Evolutionary conservation across 305 asterid species (phyloP).

Genomic region (Lippia alba): DNA sequence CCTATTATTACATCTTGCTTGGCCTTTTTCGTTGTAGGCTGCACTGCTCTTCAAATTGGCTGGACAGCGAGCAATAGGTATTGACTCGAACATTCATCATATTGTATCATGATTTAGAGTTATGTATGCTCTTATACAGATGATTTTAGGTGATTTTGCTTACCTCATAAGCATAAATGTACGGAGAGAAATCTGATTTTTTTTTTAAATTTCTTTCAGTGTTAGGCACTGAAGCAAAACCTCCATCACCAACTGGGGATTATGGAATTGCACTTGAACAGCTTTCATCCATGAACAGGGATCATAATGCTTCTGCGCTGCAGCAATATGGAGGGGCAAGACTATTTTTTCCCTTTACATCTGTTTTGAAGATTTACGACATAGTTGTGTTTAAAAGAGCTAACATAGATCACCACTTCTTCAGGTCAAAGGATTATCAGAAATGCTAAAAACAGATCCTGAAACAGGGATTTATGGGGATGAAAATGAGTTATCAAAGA

Average conservation of each 20-base stretch:
- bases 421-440: slow-evolving; percentile 77
- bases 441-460: slow-evolving; percentile 54
- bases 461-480: slow-evolving; percentile 62
- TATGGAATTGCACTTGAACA: slow-evolving; percentile 76
- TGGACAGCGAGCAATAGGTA: slow-evolving; percentile 91
- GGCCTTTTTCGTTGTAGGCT: slow-evolving; percentile 56
- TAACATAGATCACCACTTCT: slow-evolving; percentile 23
- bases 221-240: slow-evolving; percentile 66
- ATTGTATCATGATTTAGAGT: slow-evolving; percentile 4
- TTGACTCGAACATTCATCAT: slow-evolving; percentile 26
- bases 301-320: slow-evolving; percentile 66
- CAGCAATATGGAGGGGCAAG: slow-evolving; percentile 90
- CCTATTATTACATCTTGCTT: slow-evolving; percentile 28
- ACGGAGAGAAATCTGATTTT: slow-evolving; percentile 4
- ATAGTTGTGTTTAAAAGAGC: slow-evolving; percentile 8
- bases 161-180: not conserved
- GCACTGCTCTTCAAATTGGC: slow-evolving; percentile 95
- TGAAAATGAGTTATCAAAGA: slow-evolving; percentile 54
- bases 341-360: slow-evolving; percentile 23
- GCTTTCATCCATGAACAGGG: slow-evolving; percentile 79
- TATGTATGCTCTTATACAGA: slow-evolving; percentile 9
- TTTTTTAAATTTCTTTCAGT: slow-evolving; percentile 46
- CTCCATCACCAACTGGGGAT: slow-evolving; percentile 68
- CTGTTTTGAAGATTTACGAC: slow-evolving; percentile 14
- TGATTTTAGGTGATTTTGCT: slow-evolving; percentile 8